These are phyloP conservation scores for Oryza glumipatula DNA, from an alignment of 176 grass and related monocot species.

Conservation along the genomic window DNA sequence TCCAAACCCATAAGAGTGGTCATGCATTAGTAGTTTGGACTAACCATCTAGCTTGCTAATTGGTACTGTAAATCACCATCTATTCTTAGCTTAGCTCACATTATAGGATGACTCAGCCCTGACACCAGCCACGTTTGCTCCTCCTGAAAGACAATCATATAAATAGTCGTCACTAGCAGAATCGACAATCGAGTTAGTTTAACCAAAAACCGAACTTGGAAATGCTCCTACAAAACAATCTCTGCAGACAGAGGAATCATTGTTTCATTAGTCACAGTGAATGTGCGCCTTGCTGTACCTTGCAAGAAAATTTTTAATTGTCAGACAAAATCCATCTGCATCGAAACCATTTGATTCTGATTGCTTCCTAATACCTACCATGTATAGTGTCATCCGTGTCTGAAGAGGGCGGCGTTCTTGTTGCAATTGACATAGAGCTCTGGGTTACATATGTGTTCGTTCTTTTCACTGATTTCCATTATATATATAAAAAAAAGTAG, in stretches of 20 bases:
- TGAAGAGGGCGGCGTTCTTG: background rate
- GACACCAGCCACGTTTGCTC: slow-evolving; percentile 29
- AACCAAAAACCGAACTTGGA: background rate
- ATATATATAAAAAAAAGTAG: background rate
- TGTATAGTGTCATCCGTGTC: background rate
- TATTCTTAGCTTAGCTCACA: background rate
- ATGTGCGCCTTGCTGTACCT: background rate
- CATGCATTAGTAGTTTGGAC: slow-evolving; percentile 43
- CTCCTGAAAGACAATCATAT: background rate
- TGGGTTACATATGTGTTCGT: background rate
- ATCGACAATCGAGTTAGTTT: background rate
- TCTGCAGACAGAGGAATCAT: background rate
- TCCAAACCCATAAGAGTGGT: slow-evolving; percentile 35
- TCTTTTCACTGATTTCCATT: background rate
- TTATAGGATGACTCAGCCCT: slow-evolving; percentile 24
- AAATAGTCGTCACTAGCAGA: background rate
- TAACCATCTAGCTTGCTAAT: slow-evolving; percentile 10
- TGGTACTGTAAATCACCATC: background rate
- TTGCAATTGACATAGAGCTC: background rate
- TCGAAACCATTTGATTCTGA: slow-evolving; percentile 4
- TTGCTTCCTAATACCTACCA: background rate
- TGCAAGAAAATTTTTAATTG: background rate
- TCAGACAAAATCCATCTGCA: slow-evolving; percentile 20
- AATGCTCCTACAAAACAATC: background rate
- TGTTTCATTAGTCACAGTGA: background rate